Evolutionary conservation across 805 yeast genomes (phyloP), one percentile per base, ranked within the genome.

Genomic region (Teunomyces cretensis): DNA sequence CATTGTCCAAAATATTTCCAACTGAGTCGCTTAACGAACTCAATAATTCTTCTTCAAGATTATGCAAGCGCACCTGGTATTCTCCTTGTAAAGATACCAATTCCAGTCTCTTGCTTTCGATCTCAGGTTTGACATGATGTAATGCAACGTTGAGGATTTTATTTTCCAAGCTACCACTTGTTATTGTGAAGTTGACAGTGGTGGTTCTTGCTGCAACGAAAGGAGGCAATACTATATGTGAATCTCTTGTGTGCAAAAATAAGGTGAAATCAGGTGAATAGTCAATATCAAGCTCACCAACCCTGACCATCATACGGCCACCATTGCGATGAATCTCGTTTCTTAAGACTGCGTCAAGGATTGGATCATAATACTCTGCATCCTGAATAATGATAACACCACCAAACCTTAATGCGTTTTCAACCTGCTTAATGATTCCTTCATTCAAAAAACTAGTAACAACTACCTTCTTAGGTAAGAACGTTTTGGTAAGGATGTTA

Each of bases 371-470:
- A 51, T 75, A 67, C 56, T 92, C 97, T 3, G 91, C 90, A 64
- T 92, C 92, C 52, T 80, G 80, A 13, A 92, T 74, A 11, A 91
- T 57, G 6, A 92, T 67, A 0, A 78, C 55, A 2, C 88, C 89
- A 4, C 98, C 97, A 71, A 91, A 91, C 51, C 94, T 70, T 22
- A 91, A 59, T 0, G 96, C 84, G 55, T 88, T 86, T 58, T 90
- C 96, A 12, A 92, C 57, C 35, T 80, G 85, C 51, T 81, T 83
- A 2, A 77, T 59, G 58, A 83, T 87, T 0, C 84, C 79, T 4
- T 73, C 77, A 54, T 86, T 89, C 36, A 85, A 62, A 56, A 92
- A 88, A 54, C 95, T 86, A 0, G 96, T 79, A 0, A 81, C 58
- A 2, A 75, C 64, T 5, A 83, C 54, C 43, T 70, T 72, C 36